These are phyloP conservation scores for Fonticula alba DNA, from an alignment of 78 protist species.

Conservation along the genomic window DNA sequence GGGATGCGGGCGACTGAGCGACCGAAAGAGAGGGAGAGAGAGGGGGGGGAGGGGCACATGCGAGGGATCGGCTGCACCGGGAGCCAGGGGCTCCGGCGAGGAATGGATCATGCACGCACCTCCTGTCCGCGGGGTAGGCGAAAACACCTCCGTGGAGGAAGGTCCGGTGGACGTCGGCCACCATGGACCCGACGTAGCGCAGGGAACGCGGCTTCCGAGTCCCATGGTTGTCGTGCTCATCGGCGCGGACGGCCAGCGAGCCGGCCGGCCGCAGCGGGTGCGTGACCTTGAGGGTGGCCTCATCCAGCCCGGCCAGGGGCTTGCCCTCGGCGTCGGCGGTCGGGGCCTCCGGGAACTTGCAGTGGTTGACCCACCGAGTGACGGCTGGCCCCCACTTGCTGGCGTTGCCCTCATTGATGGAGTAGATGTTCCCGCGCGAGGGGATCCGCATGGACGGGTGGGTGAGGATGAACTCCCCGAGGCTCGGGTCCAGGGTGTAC, in stretches of 20 bases:
- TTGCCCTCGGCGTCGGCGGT: too few species aligned
- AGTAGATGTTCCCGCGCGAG: conserved; percentile 44
- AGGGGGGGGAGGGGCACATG: too few species aligned
- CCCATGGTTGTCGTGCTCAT: too few species aligned
- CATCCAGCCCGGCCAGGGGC: too few species aligned
- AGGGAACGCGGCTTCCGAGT: conserved; percentile 26
- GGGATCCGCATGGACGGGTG: conserved; percentile 27
- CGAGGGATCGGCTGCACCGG: too few species aligned
- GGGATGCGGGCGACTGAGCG: too few species aligned
- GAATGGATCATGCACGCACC: too few species aligned
- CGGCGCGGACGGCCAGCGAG: too few species aligned
- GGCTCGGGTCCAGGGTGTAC: conserved; percentile 22
- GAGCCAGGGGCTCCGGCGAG: too few species aligned
- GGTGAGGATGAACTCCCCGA: conserved; percentile 63
- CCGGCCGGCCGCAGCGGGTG: too few species aligned
- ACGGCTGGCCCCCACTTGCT: conserved; percentile 40
- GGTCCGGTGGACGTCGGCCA: conserved; percentile 87
- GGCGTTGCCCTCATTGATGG: conserved; percentile 76
- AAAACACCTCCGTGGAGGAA: conserved; percentile 86
- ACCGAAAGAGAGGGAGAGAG: too few species aligned
- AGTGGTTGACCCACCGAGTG: conserved; percentile 8
- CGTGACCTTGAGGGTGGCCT: too few species aligned
- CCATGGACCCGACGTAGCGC: conserved; percentile 86
- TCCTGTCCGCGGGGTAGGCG: conserved; percentile 77
- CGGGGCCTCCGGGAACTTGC: conserved; percentile 14